phyloP scores from a whole-genome alignment of 805 yeast genomes.

The Ogataea trehalophila region DNA sequence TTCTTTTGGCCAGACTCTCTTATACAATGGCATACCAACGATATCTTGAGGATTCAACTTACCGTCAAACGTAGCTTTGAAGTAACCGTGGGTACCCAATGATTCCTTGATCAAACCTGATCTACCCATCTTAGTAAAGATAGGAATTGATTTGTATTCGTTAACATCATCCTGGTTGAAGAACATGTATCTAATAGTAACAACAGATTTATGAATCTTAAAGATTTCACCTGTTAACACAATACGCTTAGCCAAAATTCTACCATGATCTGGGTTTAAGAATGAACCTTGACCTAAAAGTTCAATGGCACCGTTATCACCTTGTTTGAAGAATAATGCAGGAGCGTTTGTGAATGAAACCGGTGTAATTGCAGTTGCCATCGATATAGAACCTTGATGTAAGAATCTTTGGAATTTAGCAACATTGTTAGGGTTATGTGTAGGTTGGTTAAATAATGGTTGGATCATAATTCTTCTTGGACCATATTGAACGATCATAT shows the following conservation, averaged over 20 bases:
- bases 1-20: constrained; percentile 83
- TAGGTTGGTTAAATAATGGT: constrained; percentile 79
- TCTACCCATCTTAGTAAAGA: constrained; percentile 90
- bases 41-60: constrained; percentile 88
- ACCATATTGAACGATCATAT: constrained; percentile 86
- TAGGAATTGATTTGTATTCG: constrained; percentile 86
- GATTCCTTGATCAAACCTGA: constrained; percentile 92
- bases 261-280: constrained; percentile 76
- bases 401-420: constrained; percentile 81
- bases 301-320: constrained; percentile 45
- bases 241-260: constrained; percentile 83
- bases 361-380: constrained; percentile 89
- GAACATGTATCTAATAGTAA: constrained; percentile 96
- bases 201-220: constrained; percentile 87
- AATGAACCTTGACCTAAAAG: constrained; percentile 89
- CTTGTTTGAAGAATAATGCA: constrained; percentile 70
- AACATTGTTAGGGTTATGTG: constrained; percentile 76
- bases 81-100: constrained; percentile 97
- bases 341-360: constrained; percentile 81
- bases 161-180: constrained; percentile 85
- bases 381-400: constrained; percentile 67
- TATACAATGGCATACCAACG: constrained; percentile 89
- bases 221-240: constrained; percentile 92
- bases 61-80: constrained; percentile 92
- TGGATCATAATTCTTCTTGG: constrained; percentile 78